phyloP scores from a whole-genome alignment of 2,329 filamentous ascomycete species.

The Neocatenulostroma microsporum region DNA sequence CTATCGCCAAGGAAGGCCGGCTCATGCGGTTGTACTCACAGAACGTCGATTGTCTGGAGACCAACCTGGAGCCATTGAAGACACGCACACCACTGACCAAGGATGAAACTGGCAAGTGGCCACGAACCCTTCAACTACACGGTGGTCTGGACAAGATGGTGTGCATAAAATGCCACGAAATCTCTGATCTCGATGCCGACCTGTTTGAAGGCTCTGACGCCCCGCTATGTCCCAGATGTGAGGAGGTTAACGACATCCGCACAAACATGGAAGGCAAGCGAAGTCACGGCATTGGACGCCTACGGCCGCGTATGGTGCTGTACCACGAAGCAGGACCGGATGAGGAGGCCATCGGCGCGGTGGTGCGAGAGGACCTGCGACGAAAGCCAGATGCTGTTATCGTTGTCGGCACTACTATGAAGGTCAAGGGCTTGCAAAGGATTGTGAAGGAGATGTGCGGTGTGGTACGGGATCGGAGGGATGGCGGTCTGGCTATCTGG shows the following conservation, averaged over 20 bases:
- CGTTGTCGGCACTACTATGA: conserved; percentile 90
- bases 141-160: conserved; percentile 94
- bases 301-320: conserved; percentile 87
- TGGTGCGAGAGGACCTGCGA: conserved; percentile 77
- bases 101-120: conserved; percentile 72
- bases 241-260: conserved; percentile 66
- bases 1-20: conserved; percentile 77
- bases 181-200: conserved; percentile 66
- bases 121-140: conserved; percentile 84
- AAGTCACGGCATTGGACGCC: conserved; percentile 82
- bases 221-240: conserved; percentile 69
- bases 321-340: conserved; percentile 98
- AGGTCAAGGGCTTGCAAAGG: conserved; percentile 84
- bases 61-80: conserved; percentile 66
- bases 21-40: conserved; percentile 88
- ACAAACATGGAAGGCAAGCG: conserved; percentile 71
- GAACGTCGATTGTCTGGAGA: conserved; percentile 94
- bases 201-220: conserved; percentile 79
- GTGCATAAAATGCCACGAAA: conserved; percentile 80
- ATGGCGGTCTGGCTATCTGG: conserved; percentile 79
- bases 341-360: conserved; percentile 88
- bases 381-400: conserved; percentile 83
- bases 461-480: conserved; percentile 70
- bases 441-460: conserved; percentile 87
- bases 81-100: conserved; percentile 73